These are phyloP conservation scores for Beta lomatogona DNA, from an alignment of 179 eudicot genomes.

Conservation along the genomic window DNA sequence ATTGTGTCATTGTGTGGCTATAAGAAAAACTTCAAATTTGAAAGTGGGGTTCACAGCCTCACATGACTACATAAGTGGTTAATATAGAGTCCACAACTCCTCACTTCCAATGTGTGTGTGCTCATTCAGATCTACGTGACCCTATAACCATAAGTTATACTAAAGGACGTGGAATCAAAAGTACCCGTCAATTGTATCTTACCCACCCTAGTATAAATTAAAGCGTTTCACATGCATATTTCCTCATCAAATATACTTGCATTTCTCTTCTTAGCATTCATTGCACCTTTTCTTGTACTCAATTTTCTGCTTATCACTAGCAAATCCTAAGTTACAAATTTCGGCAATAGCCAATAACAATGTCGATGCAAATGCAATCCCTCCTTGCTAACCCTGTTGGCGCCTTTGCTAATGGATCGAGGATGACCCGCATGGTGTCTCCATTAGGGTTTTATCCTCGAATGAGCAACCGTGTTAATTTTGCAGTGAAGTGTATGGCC, in stretches of 20 bases:
- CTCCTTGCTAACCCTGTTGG: conserved; percentile 36
- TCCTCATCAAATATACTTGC: not conserved
- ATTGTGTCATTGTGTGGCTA: conserved; percentile 3
- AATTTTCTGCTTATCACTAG: conserved; percentile 10
- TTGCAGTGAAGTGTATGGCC: conserved; percentile 44
- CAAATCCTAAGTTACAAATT: not conserved
- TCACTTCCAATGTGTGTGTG: conserved; percentile 19
- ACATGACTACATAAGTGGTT: not conserved
- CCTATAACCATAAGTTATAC: conserved; percentile 1
- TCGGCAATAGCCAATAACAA: conserved; percentile 38
- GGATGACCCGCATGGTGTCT: not conserved
- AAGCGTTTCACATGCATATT: not conserved
- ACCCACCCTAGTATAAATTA: conserved; percentile 15
- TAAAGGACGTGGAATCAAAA: conserved; percentile 38
- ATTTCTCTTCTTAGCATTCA: not conserved
- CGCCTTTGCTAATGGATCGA: conserved; percentile 12
- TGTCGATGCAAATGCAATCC: conserved; percentile 43
- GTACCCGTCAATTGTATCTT: not conserved
- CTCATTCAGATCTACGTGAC: conserved; percentile 33
- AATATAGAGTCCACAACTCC: conserved; percentile 10
- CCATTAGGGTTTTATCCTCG: conserved; percentile 14
- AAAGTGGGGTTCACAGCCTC: too few species aligned
- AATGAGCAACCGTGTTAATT: conserved; percentile 18
- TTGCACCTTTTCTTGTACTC: not conserved
- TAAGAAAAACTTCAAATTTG: not conserved